Evolutionary conservation across 2,329 filamentous ascomycete species (phyloP), one percentile per base, ranked within the genome.

Genomic region (Aspergillus jensenii): DNA sequence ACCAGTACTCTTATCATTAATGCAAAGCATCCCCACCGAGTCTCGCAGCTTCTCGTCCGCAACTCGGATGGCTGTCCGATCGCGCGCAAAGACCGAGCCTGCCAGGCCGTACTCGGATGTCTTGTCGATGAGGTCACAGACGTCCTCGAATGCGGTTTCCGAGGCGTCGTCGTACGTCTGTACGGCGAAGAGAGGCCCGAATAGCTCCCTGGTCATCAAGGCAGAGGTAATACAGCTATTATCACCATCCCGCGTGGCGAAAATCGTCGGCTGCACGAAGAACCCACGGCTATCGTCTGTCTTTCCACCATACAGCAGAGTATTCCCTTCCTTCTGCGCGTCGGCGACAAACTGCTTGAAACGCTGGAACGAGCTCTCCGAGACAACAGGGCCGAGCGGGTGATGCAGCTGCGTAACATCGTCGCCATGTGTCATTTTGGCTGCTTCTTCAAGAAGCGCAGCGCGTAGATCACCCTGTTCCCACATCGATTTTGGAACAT

Each of bases 261-360:
- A 95, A 69, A 96, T 82, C 59, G 91, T 93, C 3, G 91, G 91
- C 74, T 90, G 82, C 67, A 96, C 84, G 76, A 85, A 96, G 80
- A 87, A 96, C 56, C 91, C 91, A 73, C 86, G 86, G 62, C 83
- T 87, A 58, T 83, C 84, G 72, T 93, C 89, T 72, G 92, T 88
- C 63, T 82, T 87, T 62, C 91, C 91, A 44, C 91, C 91, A 0
- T 82, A 83, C 21, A 96, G 72, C 2, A 92, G 80, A 70, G 88
- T 3, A 79, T 74, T 73, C 93, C 90, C 25, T 81, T 80, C 76
- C 90, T 91, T 44, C 90, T 89, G n/a, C 82, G 44, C 44, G 5
- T 21, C 12, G 23, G 4, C 21, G 12, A 46, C 23, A 11, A 46
- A 46, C 14, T 46, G 21, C 44, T 21, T 4, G 23, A 46, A 46